Evolutionary conservation across 2,329 filamentous ascomycete genomes (phyloP).

Genomic region (Volutella citrinella): DNA sequence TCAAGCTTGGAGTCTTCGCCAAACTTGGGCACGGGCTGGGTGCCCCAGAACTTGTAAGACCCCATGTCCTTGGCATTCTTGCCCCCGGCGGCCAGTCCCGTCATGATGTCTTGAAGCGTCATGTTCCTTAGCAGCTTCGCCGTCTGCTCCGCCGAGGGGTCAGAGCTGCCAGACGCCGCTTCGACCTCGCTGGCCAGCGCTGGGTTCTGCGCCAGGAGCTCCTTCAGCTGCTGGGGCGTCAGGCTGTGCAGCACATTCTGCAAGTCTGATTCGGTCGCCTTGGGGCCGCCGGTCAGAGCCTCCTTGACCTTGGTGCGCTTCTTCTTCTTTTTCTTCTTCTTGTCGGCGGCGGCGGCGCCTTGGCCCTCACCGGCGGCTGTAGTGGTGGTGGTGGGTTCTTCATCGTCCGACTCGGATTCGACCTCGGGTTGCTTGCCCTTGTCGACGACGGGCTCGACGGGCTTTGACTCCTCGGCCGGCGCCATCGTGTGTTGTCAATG

Average conservation of each 20-base stretch:
- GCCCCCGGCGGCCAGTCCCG: slow-evolving; percentile 69
- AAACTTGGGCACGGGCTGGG: slow-evolving; percentile 90
- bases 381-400: slow-evolving; percentile 33
- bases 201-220: slow-evolving; percentile 71
- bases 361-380: slow-evolving; percentile 33
- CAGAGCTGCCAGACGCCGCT: slow-evolving; percentile 33
- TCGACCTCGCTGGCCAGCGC: slow-evolving; percentile 60
- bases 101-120: slow-evolving; percentile 69
- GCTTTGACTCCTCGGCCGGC: slow-evolving; percentile 61
- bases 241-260: slow-evolving; percentile 53
- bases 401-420: slow-evolving; percentile 43
- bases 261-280: slow-evolving; percentile 34
- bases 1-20: slow-evolving; percentile 55
- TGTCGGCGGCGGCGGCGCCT: slow-evolving; percentile 34
- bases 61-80: slow-evolving; percentile 97
- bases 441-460: slow-evolving; percentile 51
- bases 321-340: slow-evolving; percentile 65
- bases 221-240: slow-evolving; percentile 55
- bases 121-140: slow-evolving; percentile 58
- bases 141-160: slow-evolving; percentile 39
- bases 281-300: slow-evolving; percentile 34
- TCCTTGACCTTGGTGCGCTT: slow-evolving; percentile 61
- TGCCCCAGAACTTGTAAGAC: slow-evolving; percentile 98
- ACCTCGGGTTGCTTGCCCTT: slow-evolving; percentile 44
- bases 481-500: slow-evolving; percentile 26